Percentiles rank a stretch among this genome's conserved stretches.
Conservation (phyloP, 257 asterid genomes). For the Datura wrightii region DNA sequence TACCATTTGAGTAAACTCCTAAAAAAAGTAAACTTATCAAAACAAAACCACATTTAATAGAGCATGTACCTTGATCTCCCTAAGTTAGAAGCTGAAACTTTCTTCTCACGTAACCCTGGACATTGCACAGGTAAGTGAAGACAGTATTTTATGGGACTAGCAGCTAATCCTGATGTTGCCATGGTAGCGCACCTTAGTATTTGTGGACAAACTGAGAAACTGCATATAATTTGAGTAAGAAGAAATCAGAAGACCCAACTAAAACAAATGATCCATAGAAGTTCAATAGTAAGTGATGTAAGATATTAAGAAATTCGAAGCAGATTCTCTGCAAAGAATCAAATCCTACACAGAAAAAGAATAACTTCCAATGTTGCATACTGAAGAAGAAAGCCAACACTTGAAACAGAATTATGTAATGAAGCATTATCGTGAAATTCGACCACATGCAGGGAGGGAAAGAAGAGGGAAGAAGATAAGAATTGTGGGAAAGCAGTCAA, state of each 20-base stretch:
- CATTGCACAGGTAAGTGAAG: slow-evolving; percentile 48
- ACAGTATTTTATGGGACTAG: slow-evolving; percentile 46
- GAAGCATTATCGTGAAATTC: not conserved
- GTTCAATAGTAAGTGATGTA: slow-evolving; percentile 2
- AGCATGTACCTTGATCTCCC: slow-evolving; percentile 46
- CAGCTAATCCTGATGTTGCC: slow-evolving; percentile 68
- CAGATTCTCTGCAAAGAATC: slow-evolving; percentile 3
- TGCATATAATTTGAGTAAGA: slow-evolving; percentile 29
- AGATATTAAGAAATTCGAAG: not conserved
- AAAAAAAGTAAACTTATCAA: not conserved
- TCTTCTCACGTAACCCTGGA: slow-evolving; percentile 48
- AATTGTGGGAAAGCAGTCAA: slow-evolving; percentile 4
- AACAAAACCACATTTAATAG: not conserved
- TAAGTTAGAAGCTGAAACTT: slow-evolving; percentile 40
- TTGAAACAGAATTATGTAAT: not conserved
- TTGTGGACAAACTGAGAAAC: slow-evolving; percentile 39
- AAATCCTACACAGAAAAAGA: slow-evolving; percentile 3
- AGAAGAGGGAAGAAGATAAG: not conserved
- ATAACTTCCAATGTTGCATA: not conserved
- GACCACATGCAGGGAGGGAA: not conserved
- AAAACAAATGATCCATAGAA: not conserved
- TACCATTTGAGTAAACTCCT: slow-evolving; percentile 3
- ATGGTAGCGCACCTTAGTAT: slow-evolving; percentile 40
- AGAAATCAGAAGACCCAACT: slow-evolving; percentile 29
- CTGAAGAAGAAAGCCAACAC: slow-evolving; percentile 6